A percentile compares a stretch with the other conserved stretches of the same genome.
Evolutionary conservation across 805 yeast species (phyloP).

Genomic region (Danielia reshetovae): DNA sequence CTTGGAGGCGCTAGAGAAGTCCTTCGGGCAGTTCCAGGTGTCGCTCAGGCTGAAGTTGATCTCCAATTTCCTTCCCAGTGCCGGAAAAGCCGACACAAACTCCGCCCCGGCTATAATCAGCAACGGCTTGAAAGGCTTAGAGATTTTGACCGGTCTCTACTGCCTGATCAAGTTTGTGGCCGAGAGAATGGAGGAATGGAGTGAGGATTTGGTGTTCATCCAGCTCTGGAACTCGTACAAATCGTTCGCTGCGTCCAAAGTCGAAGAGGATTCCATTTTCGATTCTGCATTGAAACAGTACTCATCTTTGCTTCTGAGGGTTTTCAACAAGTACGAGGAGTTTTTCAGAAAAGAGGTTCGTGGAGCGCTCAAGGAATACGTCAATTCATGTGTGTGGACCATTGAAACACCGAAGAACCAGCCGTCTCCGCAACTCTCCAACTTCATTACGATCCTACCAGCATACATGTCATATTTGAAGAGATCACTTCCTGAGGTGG

Average conservation of each 20-base stretch:
- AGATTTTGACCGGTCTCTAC: conserved; percentile 27
- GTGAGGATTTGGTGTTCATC: conserved; percentile 34
- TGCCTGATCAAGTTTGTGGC: conserved; percentile 31
- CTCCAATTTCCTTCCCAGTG: conserved; percentile 33
- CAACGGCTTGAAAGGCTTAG: conserved; percentile 28
- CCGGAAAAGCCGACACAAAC: conserved; percentile 6
- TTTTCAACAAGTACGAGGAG: conserved; percentile 21
- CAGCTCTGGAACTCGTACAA: conserved; percentile 37
- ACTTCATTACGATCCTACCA: conserved; percentile 23
- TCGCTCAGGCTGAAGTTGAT: conserved; percentile 28
- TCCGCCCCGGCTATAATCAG: conserved; percentile 99
- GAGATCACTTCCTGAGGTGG: conserved; percentile 23
- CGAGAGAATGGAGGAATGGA: conserved; percentile 33
- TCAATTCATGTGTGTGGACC: conserved; percentile 35
- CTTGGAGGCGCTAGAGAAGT: conserved; percentile 26
- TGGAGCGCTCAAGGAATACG: conserved; percentile 31
- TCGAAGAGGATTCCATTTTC: conserved; percentile 27
- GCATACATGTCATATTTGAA: conserved; percentile 22
- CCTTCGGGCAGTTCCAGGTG: conserved; percentile 42
- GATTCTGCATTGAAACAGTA: conserved; percentile 24
- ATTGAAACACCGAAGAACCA: conserved; percentile 7
- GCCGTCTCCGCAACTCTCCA: conserved; percentile 21
- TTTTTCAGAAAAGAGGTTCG: conserved; percentile 33
- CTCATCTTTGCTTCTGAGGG: conserved; percentile 15
- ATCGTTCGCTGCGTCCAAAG: conserved; percentile 12